These are phyloP conservation scores for Alternaria burnsii DNA, from an alignment of 2,329 filamentous ascomycete genomes.

Conservation along the genomic window DNA sequence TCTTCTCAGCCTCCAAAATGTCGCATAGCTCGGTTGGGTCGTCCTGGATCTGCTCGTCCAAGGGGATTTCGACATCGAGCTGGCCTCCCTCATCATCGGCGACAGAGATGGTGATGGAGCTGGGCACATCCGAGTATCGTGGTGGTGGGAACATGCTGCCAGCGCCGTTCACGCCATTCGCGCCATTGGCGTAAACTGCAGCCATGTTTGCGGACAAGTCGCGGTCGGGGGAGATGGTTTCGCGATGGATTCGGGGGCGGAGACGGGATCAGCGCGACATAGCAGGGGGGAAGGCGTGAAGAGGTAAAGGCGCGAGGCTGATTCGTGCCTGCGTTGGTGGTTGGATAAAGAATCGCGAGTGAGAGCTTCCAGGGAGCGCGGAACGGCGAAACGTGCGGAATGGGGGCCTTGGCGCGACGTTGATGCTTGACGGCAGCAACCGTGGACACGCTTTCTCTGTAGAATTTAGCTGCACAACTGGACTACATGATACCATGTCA, in stretches of 20 bases:
- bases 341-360: constrained; percentile 25
- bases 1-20: constrained; percentile 91
- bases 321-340: constrained; percentile 27
- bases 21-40: constrained; percentile 95
- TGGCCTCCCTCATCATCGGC: constrained; percentile 68
- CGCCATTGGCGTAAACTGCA: constrained; percentile 55
- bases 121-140: constrained; percentile 70
- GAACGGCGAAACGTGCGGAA: constrained; percentile 24
- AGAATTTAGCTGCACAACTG: neutral
- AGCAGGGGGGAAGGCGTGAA: constrained; percentile 16
- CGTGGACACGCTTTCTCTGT: neutral
- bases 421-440: constrained; percentile 1
- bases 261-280: constrained; percentile 32
- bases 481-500: neutral
- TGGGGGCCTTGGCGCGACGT: constrained; percentile 24
- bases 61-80: constrained; percentile 87
- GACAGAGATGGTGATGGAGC: constrained; percentile 70
- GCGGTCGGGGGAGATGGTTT: constrained; percentile 14
- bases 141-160: constrained; percentile 47
- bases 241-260: constrained; percentile 5
- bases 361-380: constrained; percentile 24
- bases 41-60: constrained; percentile 83
- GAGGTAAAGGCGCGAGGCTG: constrained; percentile 25
- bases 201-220: constrained; percentile 56
- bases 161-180: constrained; percentile 62